Evolutionary conservation across 805 yeast genomes (phyloP).

Genomic region (Starmerella scarabaei): DNA sequence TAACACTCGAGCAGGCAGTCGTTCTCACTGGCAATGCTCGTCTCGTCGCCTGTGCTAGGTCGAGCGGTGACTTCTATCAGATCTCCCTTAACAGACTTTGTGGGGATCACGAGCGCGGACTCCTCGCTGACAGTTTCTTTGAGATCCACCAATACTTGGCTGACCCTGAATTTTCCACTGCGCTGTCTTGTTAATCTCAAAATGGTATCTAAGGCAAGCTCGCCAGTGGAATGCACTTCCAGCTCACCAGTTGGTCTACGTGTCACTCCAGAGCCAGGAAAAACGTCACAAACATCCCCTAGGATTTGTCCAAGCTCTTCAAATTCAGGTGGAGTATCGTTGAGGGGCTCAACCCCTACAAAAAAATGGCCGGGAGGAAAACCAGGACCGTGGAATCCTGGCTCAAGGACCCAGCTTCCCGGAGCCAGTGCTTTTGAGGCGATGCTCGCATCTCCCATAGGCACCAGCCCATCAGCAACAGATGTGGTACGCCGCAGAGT

Average conservation of each 20-base stretch:
- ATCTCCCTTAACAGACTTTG: slow-evolving; percentile 41
- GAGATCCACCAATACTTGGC: slow-evolving; percentile 72
- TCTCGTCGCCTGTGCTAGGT: not conserved
- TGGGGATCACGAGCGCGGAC: slow-evolving; percentile 55
- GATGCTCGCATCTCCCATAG: not conserved
- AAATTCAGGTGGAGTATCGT: slow-evolving; percentile 48
- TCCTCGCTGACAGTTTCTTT: slow-evolving; percentile 53
- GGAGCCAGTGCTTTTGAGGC: not conserved
- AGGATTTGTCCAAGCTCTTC: slow-evolving; percentile 47
- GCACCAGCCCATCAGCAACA: not conserved
- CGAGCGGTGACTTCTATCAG: not conserved
- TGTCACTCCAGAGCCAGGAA: slow-evolving; percentile 51
- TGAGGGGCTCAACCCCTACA: slow-evolving; percentile 68
- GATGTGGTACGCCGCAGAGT: not conserved
- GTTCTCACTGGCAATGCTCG: no score
- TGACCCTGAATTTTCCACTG: slow-evolving; percentile 59
- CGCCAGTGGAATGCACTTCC: slow-evolving; percentile 71
- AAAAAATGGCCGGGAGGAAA: not conserved
- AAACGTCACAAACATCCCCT: slow-evolving; percentile 45
- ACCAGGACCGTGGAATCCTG: not conserved
- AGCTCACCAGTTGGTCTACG: slow-evolving; percentile 88
- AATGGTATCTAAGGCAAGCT: slow-evolving; percentile 70
- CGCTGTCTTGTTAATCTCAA: slow-evolving; percentile 62
- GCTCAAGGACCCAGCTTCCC: not conserved
- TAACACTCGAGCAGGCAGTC: not conserved